Conservation (phyloP, 352 stramenopile species). For the Phytophthora brassicae region DNA sequence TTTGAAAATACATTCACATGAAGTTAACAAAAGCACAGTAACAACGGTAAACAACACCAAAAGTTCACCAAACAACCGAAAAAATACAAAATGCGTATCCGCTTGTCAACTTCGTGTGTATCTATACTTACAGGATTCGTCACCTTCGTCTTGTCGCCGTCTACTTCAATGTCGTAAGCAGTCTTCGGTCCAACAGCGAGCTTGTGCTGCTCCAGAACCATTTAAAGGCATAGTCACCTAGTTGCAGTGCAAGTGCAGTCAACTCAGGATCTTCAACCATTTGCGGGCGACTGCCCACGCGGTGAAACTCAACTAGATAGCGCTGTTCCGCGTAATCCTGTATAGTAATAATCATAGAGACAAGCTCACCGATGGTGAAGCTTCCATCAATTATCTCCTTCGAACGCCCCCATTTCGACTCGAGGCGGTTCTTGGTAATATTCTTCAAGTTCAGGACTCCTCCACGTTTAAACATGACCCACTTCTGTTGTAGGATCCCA, state of each 20-base stretch:
- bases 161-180: background rate
- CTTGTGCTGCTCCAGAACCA: background rate
- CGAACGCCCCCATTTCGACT: background rate
- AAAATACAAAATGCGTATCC: constrained; percentile 2
- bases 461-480: background rate
- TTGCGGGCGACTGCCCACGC: background rate
- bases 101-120: background rate
- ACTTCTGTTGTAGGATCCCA: background rate
- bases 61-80: background rate
- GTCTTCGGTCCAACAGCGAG: no score
- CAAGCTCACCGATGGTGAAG: background rate
- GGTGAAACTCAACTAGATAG: background rate
- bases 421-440: background rate
- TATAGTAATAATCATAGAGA: background rate
- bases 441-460: background rate
- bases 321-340: background rate
- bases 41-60: background rate
- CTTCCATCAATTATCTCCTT: background rate
- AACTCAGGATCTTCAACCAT: background rate
- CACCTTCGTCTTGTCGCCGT: background rate
- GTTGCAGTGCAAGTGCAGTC: background rate
- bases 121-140: background rate
- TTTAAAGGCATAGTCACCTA: background rate
- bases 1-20: constrained; percentile 2
- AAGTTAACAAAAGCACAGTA: background rate